Percentiles rank a stretch among this genome's conserved stretches.
Evolutionary conservation across 176 grass and related monocot species (phyloP).

Genomic region (Eragrostis nindensis): DNA sequence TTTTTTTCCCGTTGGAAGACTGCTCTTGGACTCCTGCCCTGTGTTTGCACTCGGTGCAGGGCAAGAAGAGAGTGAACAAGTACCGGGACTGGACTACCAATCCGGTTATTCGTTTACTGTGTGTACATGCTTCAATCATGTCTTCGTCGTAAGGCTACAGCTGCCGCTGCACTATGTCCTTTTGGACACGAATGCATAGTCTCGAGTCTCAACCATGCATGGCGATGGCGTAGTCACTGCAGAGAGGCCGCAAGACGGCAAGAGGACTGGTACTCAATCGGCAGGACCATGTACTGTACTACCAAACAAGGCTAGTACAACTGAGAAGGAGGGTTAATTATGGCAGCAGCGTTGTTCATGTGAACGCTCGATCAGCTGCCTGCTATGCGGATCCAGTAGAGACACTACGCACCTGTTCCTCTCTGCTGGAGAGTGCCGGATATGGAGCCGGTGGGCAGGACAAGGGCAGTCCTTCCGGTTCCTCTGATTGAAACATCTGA

Average conservation of each 20-base stretch:
- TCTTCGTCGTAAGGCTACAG: background rate
- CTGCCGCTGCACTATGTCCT: background rate
- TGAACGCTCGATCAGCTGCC: background rate
- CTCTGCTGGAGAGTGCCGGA: no score
- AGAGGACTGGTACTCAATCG: no score
- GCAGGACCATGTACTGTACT: no score
- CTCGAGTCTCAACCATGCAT: background rate
- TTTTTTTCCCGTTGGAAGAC: no score
- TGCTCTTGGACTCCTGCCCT: no score
- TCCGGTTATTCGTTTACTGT: no score
- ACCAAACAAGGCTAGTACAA: background rate
- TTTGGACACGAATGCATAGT: background rate
- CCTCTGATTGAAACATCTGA: conserved; percentile 10
- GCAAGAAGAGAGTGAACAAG: no score
- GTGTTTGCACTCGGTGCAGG: no score
- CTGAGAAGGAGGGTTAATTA: background rate
- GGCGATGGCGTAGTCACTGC: background rate
- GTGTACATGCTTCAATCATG: background rate
- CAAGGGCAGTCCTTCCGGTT: background rate
- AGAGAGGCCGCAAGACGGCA: no score
- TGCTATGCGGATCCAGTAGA: background rate
- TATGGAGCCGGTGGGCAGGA: background rate
- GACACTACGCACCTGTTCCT: background rate
- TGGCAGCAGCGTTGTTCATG: background rate
- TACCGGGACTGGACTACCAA: no score